phyloP scores from a whole-genome alignment of 306 rosid species.

The Vigna unguiculata region DNA sequence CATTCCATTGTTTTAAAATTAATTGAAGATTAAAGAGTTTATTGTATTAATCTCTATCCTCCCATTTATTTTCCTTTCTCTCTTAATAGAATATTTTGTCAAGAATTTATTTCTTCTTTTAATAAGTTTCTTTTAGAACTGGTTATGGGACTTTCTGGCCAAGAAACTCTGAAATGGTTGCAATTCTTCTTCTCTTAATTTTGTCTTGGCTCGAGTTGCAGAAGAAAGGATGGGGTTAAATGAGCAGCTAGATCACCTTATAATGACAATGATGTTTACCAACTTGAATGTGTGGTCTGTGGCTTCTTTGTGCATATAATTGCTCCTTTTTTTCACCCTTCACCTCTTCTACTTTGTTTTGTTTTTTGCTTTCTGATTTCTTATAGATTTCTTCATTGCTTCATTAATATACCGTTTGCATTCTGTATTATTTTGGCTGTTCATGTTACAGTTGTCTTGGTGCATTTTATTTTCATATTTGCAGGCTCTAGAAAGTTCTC shows the following conservation, averaged over 20 bases:
- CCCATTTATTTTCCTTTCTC: background rate
- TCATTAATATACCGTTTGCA: constrained; percentile 18
- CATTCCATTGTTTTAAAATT: background rate
- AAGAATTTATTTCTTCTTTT: background rate
- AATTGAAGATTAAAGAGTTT: background rate
- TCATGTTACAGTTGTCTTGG: constrained; percentile 11
- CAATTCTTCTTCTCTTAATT: background rate
- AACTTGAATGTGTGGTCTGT: background rate
- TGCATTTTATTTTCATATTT: constrained; percentile 33
- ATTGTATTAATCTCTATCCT: background rate
- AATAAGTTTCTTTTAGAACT: background rate
- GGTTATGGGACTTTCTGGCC: background rate
- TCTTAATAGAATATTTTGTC: background rate
- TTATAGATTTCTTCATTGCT: constrained; percentile 9
- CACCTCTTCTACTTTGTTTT: background rate
- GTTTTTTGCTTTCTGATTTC: constrained; percentile 2
- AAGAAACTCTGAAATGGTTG: background rate
- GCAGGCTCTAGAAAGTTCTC: constrained; percentile 72
- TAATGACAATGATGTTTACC: constrained; percentile 10
- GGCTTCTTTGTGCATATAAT: background rate
- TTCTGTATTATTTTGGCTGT: constrained; percentile 11
- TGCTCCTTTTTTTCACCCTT: background rate
- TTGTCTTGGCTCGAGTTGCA: background rate
- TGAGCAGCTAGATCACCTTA: background rate
- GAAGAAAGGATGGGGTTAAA: background rate